A percentile compares a stretch with the other conserved stretches of the same genome.
Conservation (phyloP, 2,329 filamentous ascomycete genomes). For the Fusarium sp. region DNA sequence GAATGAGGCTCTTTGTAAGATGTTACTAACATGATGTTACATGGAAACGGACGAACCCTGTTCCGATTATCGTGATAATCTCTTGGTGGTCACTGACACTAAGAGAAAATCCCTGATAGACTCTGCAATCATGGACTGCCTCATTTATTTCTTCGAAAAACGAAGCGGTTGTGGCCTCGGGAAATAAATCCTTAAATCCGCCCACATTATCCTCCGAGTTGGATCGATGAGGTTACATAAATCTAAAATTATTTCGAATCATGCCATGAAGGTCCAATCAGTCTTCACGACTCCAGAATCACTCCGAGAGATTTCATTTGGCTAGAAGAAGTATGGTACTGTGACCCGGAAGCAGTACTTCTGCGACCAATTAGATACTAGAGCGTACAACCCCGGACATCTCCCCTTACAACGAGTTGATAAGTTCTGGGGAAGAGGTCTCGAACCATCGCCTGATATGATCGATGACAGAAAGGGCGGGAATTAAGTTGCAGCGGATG, state of each 20-base stretch:
- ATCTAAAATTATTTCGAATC: background rate
- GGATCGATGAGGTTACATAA: background rate
- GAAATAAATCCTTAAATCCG: background rate
- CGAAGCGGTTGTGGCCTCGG: background rate
- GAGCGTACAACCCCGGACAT: accelerated
- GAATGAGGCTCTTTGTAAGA: background rate
- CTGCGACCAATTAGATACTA: background rate
- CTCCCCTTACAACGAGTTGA: accelerated
- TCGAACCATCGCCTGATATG: background rate
- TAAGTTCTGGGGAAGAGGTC: background rate
- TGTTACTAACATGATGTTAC: background rate
- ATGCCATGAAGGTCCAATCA: background rate
- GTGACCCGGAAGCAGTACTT: accelerated
- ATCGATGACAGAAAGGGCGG: background rate
- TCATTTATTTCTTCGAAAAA: no score
- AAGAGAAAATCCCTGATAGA: accelerated
- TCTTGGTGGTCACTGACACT: accelerated
- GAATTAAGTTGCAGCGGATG: background rate
- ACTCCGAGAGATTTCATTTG: background rate
- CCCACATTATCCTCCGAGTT: background rate
- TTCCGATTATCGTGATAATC: background rate
- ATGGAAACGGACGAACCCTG: background rate
- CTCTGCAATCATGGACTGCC: no score
- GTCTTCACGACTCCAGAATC: accelerated
- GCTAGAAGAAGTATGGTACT: background rate